A percentile compares a stretch with the other conserved stretches of the same genome.
Evolutionary conservation across 441 rosid genomes (phyloP).

Genomic region (Theobroma grandiflorum): DNA sequence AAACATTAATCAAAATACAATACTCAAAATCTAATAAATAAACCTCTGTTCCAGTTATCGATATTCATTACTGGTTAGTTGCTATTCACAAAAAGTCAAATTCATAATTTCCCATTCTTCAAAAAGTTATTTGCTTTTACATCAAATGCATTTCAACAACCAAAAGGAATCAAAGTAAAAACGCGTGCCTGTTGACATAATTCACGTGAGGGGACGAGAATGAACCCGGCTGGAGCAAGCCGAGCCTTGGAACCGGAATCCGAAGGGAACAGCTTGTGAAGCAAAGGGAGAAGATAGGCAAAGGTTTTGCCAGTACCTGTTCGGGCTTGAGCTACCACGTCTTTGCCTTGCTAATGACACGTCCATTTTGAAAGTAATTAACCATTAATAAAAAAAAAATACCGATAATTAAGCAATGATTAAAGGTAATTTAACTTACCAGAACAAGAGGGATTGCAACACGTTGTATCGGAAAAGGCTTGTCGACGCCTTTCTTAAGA

Average conservation of each 20-base stretch:
- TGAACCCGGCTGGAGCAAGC: constrained; percentile 74
- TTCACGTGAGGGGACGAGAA: constrained; percentile 90
- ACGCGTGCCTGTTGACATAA: constrained; percentile 75
- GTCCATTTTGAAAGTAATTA: background rate
- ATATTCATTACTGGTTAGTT: background rate
- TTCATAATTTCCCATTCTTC: background rate
- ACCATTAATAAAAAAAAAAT: background rate
- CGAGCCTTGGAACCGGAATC: constrained; percentile 51
- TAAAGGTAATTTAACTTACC: constrained; percentile 42
- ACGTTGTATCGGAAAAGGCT: constrained; percentile 82
- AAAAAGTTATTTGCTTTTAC: constrained; percentile 1
- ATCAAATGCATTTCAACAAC: constrained; percentile 13
- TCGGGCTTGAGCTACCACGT: constrained; percentile 91
- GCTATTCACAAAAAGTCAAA: background rate
- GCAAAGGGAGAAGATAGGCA: constrained; percentile 85
- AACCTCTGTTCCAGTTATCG: background rate
- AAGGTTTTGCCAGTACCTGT: constrained; percentile 94
- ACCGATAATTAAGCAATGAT: background rate
- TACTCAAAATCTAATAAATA: background rate
- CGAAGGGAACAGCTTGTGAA: constrained; percentile 69
- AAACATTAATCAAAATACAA: background rate
- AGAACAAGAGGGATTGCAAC: constrained; percentile 79
- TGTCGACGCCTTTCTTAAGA: constrained; percentile 66
- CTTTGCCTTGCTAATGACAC: constrained; percentile 75
- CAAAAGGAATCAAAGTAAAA: background rate